Conservation (phyloP, 2,329 filamentous ascomycete species). For the Camillea tinctor region DNA sequence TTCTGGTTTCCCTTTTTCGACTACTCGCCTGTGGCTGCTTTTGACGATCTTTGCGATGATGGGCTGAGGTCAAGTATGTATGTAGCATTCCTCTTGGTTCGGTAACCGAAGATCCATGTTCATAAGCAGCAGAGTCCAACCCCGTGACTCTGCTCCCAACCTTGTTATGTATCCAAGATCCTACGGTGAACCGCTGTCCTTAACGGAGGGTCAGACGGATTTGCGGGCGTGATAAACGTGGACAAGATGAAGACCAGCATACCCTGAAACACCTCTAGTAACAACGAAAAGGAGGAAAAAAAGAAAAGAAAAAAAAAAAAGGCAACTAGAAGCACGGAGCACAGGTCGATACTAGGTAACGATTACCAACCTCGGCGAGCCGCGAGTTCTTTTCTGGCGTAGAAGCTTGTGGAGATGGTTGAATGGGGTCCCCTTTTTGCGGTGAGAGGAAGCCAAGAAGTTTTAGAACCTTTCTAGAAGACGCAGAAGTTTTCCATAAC, state of each 20-base stretch:
- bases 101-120: not conserved
- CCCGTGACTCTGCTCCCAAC: not conserved
- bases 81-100: not conserved
- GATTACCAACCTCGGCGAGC: not conserved
- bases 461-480: constrained; percentile 21
- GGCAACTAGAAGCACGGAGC: not conserved
- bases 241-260: not conserved
- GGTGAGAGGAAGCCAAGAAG: constrained; percentile 8
- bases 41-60: not conserved
- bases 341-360: not conserved
- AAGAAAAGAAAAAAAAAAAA: no score
- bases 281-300: not conserved
- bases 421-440: not conserved
- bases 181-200: not conserved
- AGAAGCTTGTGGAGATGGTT: not conserved
- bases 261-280: not conserved
- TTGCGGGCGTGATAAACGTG: not conserved
- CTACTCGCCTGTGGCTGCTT: not conserved
- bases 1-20: not conserved
- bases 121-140: not conserved
- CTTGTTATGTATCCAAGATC: not conserved
- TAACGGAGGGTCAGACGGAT: not conserved
- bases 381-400: not conserved
- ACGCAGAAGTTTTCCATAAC: not conserved
- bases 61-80: not conserved